Percentiles rank a stretch among this genome's conserved stretches.
phyloP scores from a whole-genome alignment of 164 flowering plant species.

The Magnolia kwangsiensis region DNA sequence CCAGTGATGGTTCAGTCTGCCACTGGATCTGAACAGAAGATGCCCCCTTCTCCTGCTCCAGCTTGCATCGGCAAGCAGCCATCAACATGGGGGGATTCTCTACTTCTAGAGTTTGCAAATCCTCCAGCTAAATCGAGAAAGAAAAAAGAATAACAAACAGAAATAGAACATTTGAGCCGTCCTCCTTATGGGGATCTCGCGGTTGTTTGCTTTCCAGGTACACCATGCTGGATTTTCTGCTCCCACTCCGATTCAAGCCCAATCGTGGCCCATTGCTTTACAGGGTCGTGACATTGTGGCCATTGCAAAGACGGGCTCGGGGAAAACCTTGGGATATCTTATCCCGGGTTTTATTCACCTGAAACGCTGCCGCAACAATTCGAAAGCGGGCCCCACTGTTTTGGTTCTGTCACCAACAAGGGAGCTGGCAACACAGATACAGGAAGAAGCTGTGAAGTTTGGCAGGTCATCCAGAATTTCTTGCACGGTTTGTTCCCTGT shows the following conservation, averaged over 20 bases:
- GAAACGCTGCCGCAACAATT: constrained; percentile 49
- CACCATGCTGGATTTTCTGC: constrained; percentile 73
- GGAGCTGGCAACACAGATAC: constrained; percentile 94
- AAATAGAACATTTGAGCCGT: constrained; percentile 22
- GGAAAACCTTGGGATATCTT: constrained; percentile 84
- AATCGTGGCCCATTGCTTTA: constrained; percentile 86
- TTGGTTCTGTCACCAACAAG: constrained; percentile 87
- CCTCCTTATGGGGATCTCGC: constrained; percentile 39
- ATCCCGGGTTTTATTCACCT: constrained; percentile 80
- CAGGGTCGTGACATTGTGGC: constrained; percentile 88
- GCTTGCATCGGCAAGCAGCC: constrained; percentile 74
- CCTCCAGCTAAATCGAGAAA: constrained; percentile 25
- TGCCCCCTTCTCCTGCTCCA: constrained; percentile 64
- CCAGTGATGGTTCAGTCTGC: constrained; percentile 77
- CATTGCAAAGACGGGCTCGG: constrained; percentile 91
- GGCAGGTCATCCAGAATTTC: constrained; percentile 71
- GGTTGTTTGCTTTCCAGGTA: constrained; percentile 60
- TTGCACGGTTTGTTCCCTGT: constrained; percentile 51
- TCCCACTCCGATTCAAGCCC: constrained; percentile 94
- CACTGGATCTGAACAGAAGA: constrained; percentile 67
- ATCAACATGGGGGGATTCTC: constrained; percentile 53
- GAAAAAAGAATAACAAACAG: constrained; percentile 23
- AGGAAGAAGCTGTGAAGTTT: constrained; percentile 84
- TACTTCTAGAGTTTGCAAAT: constrained; percentile 48
- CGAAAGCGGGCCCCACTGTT: constrained; percentile 74